Conservation (phyloP, 2,329 filamentous ascomycete genomes). For the Biscogniauxia sp. region DNA sequence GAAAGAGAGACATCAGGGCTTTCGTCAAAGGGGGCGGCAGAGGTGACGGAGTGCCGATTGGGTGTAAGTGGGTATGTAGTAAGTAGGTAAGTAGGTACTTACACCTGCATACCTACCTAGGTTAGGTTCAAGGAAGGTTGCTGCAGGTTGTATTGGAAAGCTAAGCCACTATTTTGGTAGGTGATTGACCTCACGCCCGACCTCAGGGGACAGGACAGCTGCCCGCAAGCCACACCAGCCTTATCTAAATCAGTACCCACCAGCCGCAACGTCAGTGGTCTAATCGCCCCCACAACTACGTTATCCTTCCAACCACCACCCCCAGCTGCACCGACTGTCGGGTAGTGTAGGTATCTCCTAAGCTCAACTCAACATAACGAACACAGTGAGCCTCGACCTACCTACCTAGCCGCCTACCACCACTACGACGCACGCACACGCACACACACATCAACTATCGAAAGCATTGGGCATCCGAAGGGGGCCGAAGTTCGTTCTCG, state of each 20-base stretch:
- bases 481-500: neutral
- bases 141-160: too few species aligned
- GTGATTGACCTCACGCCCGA: too few species aligned
- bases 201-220: too few species aligned
- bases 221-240: neutral
- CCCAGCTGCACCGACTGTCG: neutral
- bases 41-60: neutral
- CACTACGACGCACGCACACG: neutral
- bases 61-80: neutral
- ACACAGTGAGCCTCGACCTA: neutral
- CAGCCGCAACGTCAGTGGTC: slow-evolving; percentile 15
- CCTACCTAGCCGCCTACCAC: neutral
- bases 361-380: neutral
- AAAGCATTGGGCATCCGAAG: neutral
- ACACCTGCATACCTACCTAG: too few species aligned
- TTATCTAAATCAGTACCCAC: slow-evolving; percentile 1
- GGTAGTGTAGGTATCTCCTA: too few species aligned
- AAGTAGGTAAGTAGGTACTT: too few species aligned
- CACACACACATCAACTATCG: neutral
- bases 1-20: neutral
- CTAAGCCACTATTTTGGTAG: too few species aligned
- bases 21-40: neutral
- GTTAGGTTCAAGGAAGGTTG: too few species aligned
- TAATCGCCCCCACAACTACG: slow-evolving; percentile 7
- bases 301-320: slow-evolving; percentile 4